Percentiles rank a stretch among this genome's conserved stretches.
These are phyloP conservation scores for Ambrosia artemisiifolia DNA, from an alignment of 129 eudicot genomes.

Conservation along the genomic window DNA sequence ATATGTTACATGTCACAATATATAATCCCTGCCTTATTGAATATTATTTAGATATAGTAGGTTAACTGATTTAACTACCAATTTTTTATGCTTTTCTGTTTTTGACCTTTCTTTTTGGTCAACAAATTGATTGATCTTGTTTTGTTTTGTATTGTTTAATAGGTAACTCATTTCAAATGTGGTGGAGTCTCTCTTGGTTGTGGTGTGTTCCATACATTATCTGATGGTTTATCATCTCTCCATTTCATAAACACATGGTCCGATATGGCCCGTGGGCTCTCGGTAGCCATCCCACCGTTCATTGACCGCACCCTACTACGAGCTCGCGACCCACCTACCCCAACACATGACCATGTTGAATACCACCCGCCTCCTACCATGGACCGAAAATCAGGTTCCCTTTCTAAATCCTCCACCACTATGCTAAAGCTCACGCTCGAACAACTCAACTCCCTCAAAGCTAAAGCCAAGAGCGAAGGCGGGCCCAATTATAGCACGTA, in stretches of 20 bases:
- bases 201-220: constrained; percentile 44
- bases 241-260: constrained; percentile 70
- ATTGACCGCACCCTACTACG: constrained; percentile 64
- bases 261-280: constrained; percentile 51
- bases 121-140: not conserved
- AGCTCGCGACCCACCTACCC: constrained; percentile 57
- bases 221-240: constrained; percentile 47
- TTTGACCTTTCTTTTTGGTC: not conserved
- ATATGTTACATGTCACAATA: not conserved
- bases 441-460: constrained; percentile 47
- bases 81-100: not conserved
- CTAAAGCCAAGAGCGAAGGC: constrained; percentile 39
- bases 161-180: constrained; percentile 61
- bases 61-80: not conserved
- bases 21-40: no score
- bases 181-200: constrained; percentile 56
- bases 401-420: constrained; percentile 35
- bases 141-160: not conserved
- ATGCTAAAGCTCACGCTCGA: constrained; percentile 52
- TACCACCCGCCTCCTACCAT: constrained; percentile 60
- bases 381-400: constrained; percentile 1
- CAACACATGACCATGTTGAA: constrained; percentile 40
- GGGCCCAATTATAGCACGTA: constrained; percentile 38
- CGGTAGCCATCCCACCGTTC: constrained; percentile 57
- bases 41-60: not conserved